Base-by-base conservation (phyloP, 345 rosid genomes). In the Populus davidiana region DNA sequence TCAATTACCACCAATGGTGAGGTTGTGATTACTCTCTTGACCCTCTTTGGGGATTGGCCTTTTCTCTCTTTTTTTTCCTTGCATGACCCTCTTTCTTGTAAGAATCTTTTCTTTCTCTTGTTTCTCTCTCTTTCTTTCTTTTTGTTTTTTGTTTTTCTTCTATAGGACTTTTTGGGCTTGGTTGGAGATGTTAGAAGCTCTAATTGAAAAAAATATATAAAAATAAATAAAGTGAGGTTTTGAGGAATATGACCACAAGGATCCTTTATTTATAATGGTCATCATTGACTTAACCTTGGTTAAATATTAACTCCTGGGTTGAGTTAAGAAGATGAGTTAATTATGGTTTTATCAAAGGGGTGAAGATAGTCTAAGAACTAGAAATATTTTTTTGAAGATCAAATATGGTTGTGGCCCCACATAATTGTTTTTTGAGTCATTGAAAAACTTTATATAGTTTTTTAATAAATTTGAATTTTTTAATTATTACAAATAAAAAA, bases 211-310 rank as follows among this genome's bases (percentile, higher is more conserved):
- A 39, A 9, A 31, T 31, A 31, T 27, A 27, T 27, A 27, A 27
- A 10, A 41, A 9, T 25, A 9, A 25, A 38, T 23, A 47, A 75
- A 35, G 56, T 10, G 67, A 70, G 72, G 76, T 23, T 81, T 63
- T 35, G 56, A 31, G n/a, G 7, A 7, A 6, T 1, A 38, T 38
- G 2, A 2, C 11, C 21, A 20, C 80, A 66, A 66, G 2, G 49
- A 54, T 17, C 63, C 56, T 56, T 39, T 43, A 64, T 81, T 83
- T 86, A 81, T 83, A 80, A 81, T 63, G 71, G 52, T 27, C 44
- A 62, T 75, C 43, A 43, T 59, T 81, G 29, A 25, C 54, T 71
- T 16, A 62, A 77, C 84, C 77, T 25, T 43, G 70, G 83, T 83
- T 81, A 75, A 31, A 69, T 83, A 31, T 79, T 66, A 56, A 79